Evolutionary conservation across 345 rosid species (phyloP).

Genomic region (Ricinus communis): DNA sequence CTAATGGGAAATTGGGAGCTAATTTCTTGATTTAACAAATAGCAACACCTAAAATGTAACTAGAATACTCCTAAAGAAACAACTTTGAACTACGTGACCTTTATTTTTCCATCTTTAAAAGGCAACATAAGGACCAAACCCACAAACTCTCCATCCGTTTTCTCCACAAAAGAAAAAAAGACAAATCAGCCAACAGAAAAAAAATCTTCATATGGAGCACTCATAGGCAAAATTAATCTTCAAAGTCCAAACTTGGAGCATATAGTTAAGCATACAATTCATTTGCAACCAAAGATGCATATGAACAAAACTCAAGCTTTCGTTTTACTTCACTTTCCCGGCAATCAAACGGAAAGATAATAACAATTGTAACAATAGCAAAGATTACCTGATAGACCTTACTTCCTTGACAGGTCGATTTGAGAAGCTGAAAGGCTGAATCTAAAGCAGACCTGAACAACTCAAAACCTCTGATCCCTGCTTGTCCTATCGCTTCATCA

Average conservation of each 20-base stretch:
- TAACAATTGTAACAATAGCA: too few relatives aligned
- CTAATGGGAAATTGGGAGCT: neutral
- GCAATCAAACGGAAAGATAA: constrained; percentile 25
- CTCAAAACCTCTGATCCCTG: constrained; percentile 54
- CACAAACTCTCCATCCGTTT: too few relatives aligned
- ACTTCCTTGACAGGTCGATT: constrained; percentile 66
- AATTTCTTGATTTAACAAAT: neutral
- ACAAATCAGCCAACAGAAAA: neutral
- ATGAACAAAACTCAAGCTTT: neutral
- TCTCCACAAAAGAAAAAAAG: too few relatives aligned
- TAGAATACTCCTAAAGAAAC: neutral
- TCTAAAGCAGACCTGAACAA: constrained; percentile 50
- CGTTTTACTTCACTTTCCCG: constrained; percentile 6
- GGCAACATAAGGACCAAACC: too few relatives aligned
- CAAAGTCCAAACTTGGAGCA: too few relatives aligned
- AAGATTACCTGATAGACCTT: constrained; percentile 76
- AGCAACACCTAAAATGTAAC: neutral
- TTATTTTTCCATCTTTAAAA: neutral
- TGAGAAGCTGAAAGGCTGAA: constrained; percentile 63
- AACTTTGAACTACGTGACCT: neutral
- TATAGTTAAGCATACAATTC: too few relatives aligned
- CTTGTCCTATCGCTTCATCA: constrained; percentile 35
- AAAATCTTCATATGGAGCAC: neutral
- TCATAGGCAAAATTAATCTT: too few relatives aligned
- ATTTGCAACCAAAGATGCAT: neutral